Evolutionary conservation across 1,139 yeast species (phyloP), one percentile per base, ranked within the genome.

Genomic region (Eremothecium gossypii): DNA sequence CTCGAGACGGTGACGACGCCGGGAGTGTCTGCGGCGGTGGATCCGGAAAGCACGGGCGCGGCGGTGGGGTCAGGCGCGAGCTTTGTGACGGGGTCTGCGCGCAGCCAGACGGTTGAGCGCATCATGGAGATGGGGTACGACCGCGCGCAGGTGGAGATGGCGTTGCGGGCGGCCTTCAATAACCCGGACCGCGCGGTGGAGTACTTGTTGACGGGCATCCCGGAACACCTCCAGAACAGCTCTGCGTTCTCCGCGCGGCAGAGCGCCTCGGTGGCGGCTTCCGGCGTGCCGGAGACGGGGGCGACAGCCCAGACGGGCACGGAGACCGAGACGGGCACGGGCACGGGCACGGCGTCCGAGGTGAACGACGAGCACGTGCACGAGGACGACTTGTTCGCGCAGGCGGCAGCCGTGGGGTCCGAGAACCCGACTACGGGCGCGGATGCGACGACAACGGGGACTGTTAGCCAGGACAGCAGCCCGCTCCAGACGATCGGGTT

Each of bases 101-200:
- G 62, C 52, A 46, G 61, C 40, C 61, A 63, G 33, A 68, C 73
- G 41, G 76, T 91, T 47, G 74, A 71, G 50, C 83, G 83, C 58
- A 86, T 91, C 60, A 77, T 87, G 80, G 97, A 86, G 55, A 87
- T 91, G 97, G 98, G 98, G 10, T 93, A 86, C 61, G 87, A 83
- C 41, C 78, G 95, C 54, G 73, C 77, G 6, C 85, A 85, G 60
- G 96, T 86, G 27, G 94, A 86, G 65, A 75, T 78, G 34, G 98
- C 99, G 0, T 71, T 91, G 61, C 77, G 95, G 57, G 96, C 96
- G 12, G 97, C 98, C 0, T 91, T 80, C 67, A 91, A 91, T 66
- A 89, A 91, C 65, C 98, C 99, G 23, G 97, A 91, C 60, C 79
- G 98, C 57, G 99, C 99, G 0, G 97, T 89, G 6, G 98, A 93